phyloP scores from a whole-genome alignment of 192 early-diverging fungal species.

The Coemansia sp. region DNA sequence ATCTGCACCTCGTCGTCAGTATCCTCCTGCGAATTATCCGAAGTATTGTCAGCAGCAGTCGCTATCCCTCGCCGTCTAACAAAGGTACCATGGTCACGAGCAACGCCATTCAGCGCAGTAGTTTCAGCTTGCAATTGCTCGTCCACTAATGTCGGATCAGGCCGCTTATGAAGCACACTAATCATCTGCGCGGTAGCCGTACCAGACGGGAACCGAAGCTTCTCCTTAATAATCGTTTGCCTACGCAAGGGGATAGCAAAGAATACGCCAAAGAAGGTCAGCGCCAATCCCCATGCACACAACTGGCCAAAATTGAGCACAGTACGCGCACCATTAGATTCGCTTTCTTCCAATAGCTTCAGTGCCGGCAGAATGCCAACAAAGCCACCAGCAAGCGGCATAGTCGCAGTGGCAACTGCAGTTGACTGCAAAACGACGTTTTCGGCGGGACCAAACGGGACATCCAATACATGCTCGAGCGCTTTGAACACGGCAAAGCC shows the following conservation, averaged over 20 bases:
- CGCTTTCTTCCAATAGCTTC: constrained; percentile 65
- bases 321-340: constrained; percentile 61
- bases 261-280: constrained; percentile 91
- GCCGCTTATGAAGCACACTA: constrained; percentile 67
- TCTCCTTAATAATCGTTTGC: constrained; percentile 80
- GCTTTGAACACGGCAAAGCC: constrained; percentile 82
- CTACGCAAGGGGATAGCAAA: constrained; percentile 81
- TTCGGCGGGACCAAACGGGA: constrained; percentile 77
- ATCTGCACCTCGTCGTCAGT: background rate
- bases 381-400: constrained; percentile 81
- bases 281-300: constrained; percentile 74
- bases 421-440: constrained; percentile 87
- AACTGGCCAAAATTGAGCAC: constrained; percentile 61
- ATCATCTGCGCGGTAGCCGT: constrained; percentile 90
- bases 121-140: constrained; percentile 11
- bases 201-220: constrained; percentile 83
- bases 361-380: constrained; percentile 84
- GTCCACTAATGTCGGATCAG: constrained; percentile 55
- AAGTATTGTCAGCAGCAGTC: background rate
- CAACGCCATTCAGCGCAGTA: background rate
- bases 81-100: background rate
- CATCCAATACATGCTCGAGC: constrained; percentile 47
- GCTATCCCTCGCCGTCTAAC: background rate
- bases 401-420: constrained; percentile 82
- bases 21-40: background rate